These are phyloP conservation scores for Pochonia chlamydosporia DNA, from an alignment of 2,329 filamentous ascomycete genomes.

Conservation along the genomic window DNA sequence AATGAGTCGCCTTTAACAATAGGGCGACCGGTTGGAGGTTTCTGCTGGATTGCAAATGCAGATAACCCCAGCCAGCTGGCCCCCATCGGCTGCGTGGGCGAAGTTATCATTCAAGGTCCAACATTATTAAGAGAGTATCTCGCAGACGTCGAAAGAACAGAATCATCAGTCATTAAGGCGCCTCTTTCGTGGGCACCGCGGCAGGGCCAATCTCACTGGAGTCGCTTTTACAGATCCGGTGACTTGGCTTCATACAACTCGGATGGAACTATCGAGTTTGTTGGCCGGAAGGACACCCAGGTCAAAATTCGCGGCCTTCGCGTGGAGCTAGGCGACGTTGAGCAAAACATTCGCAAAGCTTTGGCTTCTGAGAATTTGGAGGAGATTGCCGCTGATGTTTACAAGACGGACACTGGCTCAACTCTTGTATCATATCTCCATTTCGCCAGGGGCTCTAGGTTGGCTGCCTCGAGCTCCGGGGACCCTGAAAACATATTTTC, in stretches of 20 bases:
- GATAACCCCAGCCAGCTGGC: conserved; percentile 1
- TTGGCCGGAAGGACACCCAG: background rate
- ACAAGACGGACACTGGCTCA: too few species aligned
- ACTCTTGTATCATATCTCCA: too few species aligned
- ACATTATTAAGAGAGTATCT: conserved; percentile 9
- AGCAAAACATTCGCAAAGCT: too few species aligned
- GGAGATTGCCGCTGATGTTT: too few species aligned
- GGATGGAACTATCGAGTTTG: background rate
- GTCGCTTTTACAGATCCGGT: background rate
- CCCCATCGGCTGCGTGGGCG: conserved; percentile 10
- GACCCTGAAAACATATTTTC: too few species aligned
- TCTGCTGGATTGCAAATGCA: conserved; percentile 8
- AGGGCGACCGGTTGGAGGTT: conserved; percentile 3
- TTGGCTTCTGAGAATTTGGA: too few species aligned
- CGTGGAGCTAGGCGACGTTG: background rate
- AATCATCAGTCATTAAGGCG: too few species aligned
- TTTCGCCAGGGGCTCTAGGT: too few species aligned
- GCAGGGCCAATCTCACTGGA: background rate
- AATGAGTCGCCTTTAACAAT: background rate
- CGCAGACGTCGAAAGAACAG: background rate
- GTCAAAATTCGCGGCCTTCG: background rate
- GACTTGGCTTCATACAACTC: too few species aligned
- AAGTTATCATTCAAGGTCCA: conserved; percentile 12
- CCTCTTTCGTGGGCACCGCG: background rate
- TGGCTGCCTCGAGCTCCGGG: too few species aligned